phyloP scores from a whole-genome alignment of 768 basidiomycete species.

The Dioszegia hungarica region DNA sequence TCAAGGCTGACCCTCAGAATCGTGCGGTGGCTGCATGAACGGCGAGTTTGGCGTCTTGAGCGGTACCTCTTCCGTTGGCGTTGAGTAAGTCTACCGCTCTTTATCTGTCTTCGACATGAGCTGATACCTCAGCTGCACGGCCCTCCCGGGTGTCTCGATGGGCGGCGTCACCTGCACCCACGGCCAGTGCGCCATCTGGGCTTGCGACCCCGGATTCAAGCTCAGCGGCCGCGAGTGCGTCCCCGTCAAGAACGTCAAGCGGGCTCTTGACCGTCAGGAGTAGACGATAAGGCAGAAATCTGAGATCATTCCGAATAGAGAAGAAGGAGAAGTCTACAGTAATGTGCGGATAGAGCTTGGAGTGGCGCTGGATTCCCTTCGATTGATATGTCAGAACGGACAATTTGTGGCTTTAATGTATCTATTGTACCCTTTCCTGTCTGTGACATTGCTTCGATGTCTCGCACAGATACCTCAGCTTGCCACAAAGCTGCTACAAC shows the following conservation, averaged over 20 bases:
- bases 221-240: conserved; percentile 1
- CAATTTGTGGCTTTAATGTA: no score
- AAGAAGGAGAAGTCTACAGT: no score
- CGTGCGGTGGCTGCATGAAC: conserved; percentile 6
- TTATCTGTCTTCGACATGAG: neutral
- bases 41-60: neutral
- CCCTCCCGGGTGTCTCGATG: conserved; percentile 8
- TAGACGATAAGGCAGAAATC: no score
- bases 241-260: neutral
- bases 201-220: conserved; percentile 8
- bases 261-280: neutral
- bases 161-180: conserved; percentile 11
- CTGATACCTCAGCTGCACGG: conserved; percentile 8
- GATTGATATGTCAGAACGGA: no score
- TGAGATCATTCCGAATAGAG: no score
- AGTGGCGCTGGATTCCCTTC: no score
- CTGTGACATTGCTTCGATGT: no score
- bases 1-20: conserved; percentile 3
- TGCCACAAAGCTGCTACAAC: no score
- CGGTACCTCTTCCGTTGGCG: neutral
- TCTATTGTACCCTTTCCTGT: no score
- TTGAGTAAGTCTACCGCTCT: conserved; percentile 3
- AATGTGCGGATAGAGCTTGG: no score
- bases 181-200: conserved; percentile 7
- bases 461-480: no score